Base-by-base conservation (phyloP, 2,329 filamentous ascomycete genomes). In the Aureobasidium subglaciale region DNA sequence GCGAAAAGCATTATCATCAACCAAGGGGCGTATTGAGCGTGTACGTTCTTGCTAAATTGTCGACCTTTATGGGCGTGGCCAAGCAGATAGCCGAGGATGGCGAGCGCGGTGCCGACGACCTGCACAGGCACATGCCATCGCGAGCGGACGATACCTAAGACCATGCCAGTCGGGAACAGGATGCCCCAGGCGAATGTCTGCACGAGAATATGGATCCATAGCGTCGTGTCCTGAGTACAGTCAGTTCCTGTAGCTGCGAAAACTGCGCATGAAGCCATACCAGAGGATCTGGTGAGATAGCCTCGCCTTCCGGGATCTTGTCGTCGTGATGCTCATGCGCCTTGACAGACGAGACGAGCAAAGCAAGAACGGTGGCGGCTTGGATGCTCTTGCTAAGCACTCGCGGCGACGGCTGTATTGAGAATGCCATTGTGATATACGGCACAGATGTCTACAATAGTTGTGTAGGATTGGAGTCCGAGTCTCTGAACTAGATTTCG, bases 61-160 rank as follows among this genome's bases (percentile, higher is more conserved):
- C 93, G 85, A 56, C 93, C 93, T 63, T 88, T 86, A 71, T 99
- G 93, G 61, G 84, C 79, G 68, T 99, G 93, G 48, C 93, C 93
- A 53, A 99, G 81, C 70, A 93, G 90, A 75, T 93, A 96, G 62
- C 89, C 92, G 55, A 91, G 69, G 20, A 95, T 78, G 2, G 90
- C 88, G 61, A 97, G 78, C 24, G 82, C 72, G 22, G 88, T 86
- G 60, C 86, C 89, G 54, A 87, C 66, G 25, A 86, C 79, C 71
- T 99, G 93, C 3, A 90, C 76, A 6, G 93, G 92, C 50, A 97
- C 92, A 74, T 99, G 93, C 89, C 90, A 97, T 72, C 88, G 84
- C 59, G 86, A 95, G 59, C 89, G 90, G 61, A 87, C 83, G 58
- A 99, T 91, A 58, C 92, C 92, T 16, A 96, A 77, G 38, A 97